A percentile compares a stretch with the other conserved stretches of the same genome.
phyloP scores from a whole-genome alignment of 2,329 filamentous ascomycete genomes.

The Fusarium tuaranense region DNA sequence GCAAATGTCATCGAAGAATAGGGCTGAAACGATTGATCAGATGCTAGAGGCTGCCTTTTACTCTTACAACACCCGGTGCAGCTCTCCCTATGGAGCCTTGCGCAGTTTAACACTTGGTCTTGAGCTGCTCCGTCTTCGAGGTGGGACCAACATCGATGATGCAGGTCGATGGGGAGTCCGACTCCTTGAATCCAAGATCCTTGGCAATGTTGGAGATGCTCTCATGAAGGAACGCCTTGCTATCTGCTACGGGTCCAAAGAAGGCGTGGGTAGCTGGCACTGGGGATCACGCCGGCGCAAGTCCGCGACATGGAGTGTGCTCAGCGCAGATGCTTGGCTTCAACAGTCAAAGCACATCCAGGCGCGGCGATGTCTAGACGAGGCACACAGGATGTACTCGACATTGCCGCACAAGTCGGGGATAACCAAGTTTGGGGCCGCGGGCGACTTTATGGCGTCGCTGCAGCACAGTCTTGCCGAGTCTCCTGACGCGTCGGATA shows the following conservation, averaged over 20 bases:
- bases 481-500: conserved; percentile 54
- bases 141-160: conserved; percentile 84
- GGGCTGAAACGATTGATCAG: conserved; percentile 84
- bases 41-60: conserved; percentile 93
- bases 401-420: conserved; percentile 62
- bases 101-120: conserved; percentile 81
- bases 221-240: conserved; percentile 89
- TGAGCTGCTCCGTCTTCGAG: conserved; percentile 85
- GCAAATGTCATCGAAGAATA: conserved; percentile 77
- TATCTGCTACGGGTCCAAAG: conserved; percentile 82
- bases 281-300: conserved; percentile 84
- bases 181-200: conserved; percentile 81
- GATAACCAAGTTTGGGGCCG: conserved; percentile 62
- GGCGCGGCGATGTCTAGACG: conserved; percentile 80
- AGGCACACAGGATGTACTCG: conserved; percentile 70
- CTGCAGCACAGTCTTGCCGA: conserved; percentile 64
- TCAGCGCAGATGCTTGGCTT: conserved; percentile 88
- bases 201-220: conserved; percentile 81
- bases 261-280: conserved; percentile 71
- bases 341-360: conserved; percentile 80
- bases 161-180: conserved; percentile 87
- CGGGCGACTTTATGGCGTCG: conserved; percentile 63
- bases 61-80: conserved; percentile 89
- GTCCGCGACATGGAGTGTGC: conserved; percentile 87
- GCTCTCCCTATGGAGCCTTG: conserved; percentile 81